Evolutionary conservation across 169 alveolate genomes (phyloP).

Genomic region (Eimeria necatrix): DNA sequence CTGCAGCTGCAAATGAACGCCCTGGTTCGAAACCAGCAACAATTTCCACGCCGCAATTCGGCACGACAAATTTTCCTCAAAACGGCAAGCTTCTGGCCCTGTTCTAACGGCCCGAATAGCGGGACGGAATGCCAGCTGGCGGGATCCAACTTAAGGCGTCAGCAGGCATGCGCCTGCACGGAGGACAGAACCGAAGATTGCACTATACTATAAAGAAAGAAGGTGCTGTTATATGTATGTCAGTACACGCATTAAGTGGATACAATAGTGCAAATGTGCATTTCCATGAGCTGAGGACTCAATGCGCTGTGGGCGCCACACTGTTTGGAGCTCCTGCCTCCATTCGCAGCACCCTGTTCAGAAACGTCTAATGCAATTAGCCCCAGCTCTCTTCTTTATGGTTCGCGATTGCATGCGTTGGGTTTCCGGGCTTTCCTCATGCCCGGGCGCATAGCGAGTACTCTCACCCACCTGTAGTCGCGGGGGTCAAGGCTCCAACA

Average conservation of each 20-base stretch:
- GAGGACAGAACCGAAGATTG: not conserved
- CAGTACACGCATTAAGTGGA: not conserved
- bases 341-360: too few relatives aligned
- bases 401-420: not conserved
- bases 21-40: too few relatives aligned
- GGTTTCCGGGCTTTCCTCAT: not conserved
- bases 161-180: conserved; percentile 7
- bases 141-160: conserved; percentile 17
- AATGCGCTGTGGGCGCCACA: too few relatives aligned
- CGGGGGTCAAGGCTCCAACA: conserved; percentile 56
- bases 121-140: conserved; percentile 30
- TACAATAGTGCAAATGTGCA: too few relatives aligned
- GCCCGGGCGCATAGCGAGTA: too few relatives aligned
- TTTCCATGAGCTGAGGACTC: too few relatives aligned
- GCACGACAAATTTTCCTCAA: not conserved
- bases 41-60: too few relatives aligned
- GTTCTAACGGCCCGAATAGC: not conserved
- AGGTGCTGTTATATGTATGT: not conserved
- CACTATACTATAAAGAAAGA: not conserved
- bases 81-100: not conserved
- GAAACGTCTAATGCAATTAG: too few relatives aligned
- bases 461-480: conserved; percentile 17
- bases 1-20: too few relatives aligned
- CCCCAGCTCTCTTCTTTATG: not conserved
- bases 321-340: too few relatives aligned